Conservation (phyloP, 2,329 filamentous ascomycete genomes). For the Fusarium algeriense region DNA sequence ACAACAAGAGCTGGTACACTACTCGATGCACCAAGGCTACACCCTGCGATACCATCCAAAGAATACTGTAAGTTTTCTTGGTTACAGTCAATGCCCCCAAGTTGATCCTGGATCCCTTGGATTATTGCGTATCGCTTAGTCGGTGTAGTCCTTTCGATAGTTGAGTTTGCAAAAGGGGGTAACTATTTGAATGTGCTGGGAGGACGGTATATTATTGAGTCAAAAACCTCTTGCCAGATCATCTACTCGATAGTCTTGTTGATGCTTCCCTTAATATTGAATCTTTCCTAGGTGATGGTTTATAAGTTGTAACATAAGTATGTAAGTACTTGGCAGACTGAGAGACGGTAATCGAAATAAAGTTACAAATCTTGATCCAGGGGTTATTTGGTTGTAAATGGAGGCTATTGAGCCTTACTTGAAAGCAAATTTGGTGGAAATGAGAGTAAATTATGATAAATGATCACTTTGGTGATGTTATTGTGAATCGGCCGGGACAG, state of each 20-base stretch:
- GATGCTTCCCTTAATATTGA: rapidly evolving
- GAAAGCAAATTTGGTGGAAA: not conserved
- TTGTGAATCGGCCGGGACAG: too few relatives aligned
- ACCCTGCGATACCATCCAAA: too few relatives aligned
- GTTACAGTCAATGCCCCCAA: not conserved
- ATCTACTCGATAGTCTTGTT: rapidly evolving
- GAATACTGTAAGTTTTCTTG: too few relatives aligned
- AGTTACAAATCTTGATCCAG: not conserved
- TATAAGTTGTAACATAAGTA: not conserved
- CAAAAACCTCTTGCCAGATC: rapidly evolving
- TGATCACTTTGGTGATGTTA: too few relatives aligned
- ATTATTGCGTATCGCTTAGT: not conserved
- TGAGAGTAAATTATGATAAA: not conserved
- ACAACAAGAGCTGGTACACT: too few relatives aligned
- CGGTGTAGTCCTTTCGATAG: not conserved
- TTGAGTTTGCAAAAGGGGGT: not conserved
- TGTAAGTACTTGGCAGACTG: not conserved
- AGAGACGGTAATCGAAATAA: too few relatives aligned
- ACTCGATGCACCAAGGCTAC: too few relatives aligned
- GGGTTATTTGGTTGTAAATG: rapidly evolving
- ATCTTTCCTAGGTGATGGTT: not conserved
- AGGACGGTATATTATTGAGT: not conserved
- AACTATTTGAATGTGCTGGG: rapidly evolving
- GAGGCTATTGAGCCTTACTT: not conserved
- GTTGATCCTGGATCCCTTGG: not conserved